Evolutionary conservation across 495 filamentous ascomycete genomes (phyloP).

Genomic region (Echria macrotheca): DNA sequence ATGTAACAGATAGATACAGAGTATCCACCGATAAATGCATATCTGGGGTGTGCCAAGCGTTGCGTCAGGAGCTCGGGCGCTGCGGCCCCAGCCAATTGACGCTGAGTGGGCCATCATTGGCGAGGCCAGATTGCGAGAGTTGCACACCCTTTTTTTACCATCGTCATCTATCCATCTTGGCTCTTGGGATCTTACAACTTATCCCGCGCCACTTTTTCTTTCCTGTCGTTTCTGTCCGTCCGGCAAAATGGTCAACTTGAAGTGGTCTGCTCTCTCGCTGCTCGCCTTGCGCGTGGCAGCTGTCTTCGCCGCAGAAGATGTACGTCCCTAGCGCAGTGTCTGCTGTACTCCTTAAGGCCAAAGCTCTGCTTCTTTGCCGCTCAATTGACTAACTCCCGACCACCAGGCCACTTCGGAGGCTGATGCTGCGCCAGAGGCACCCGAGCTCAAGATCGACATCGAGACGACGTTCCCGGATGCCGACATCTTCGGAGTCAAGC

Average conservation of each 20-base stretch:
- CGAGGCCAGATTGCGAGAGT: conserved; percentile 14
- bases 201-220: conserved; percentile 17
- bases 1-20: not conserved
- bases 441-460: conserved; percentile 67
- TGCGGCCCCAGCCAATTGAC: too few relatives aligned
- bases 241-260: conserved; percentile 65
- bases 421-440: conserved; percentile 38
- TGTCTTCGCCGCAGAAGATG: conserved; percentile 55
- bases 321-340: conserved; percentile 38
- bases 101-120: conserved; percentile 5
- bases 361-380: too few relatives aligned
- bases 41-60: not conserved
- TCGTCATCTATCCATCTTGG: conserved; percentile 11
- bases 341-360: not conserved
- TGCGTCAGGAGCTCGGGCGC: not conserved
- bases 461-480: conserved; percentile 76
- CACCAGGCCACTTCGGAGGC: conserved; percentile 29
- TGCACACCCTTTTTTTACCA: conserved; percentile 10
- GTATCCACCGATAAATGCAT: not conserved
- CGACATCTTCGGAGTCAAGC: conserved; percentile 91
- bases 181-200: conserved; percentile 12
- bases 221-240: conserved; percentile 18
- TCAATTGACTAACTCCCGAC: not conserved
- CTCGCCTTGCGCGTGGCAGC: conserved; percentile 63
- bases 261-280: conserved; percentile 64